These are phyloP conservation scores for Colletotrichum noveboracense DNA, from an alignment of 2,329 filamentous ascomycete species.

Conservation along the genomic window DNA sequence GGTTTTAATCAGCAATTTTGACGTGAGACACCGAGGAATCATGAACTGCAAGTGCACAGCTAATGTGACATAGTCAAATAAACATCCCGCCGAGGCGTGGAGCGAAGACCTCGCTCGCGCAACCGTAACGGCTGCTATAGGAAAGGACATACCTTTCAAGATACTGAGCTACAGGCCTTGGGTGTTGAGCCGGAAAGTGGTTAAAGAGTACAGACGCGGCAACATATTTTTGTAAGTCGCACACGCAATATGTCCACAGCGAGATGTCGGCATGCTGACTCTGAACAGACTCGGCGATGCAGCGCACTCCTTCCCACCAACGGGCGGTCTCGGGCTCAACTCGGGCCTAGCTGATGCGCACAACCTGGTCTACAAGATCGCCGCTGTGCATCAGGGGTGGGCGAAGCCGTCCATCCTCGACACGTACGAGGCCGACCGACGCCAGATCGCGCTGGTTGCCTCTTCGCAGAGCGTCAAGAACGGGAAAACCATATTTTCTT, in stretches of 20 bases:
- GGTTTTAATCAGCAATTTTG: slow-evolving; percentile 49
- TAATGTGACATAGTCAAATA: slow-evolving; percentile 29
- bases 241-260: fast-evolving
- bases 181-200: slow-evolving; percentile 45
- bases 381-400: slow-evolving; percentile 36
- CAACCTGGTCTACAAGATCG: slow-evolving; percentile 40
- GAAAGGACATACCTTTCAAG: slow-evolving; percentile 37
- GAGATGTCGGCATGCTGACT: neutral
- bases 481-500: slow-evolving; percentile 44
- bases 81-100: slow-evolving; percentile 39
- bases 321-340: slow-evolving; percentile 36
- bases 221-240: slow-evolving; percentile 41
- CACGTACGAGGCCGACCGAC: slow-evolving; percentile 41
- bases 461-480: slow-evolving; percentile 49
- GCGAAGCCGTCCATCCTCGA: slow-evolving; percentile 34
- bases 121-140: slow-evolving; percentile 35
- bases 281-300: slow-evolving; percentile 33
- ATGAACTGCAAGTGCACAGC: too few species aligned
- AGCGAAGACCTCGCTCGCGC: slow-evolving; percentile 36
- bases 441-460: slow-evolving; percentile 42
- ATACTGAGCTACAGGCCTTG: slow-evolving; percentile 45
- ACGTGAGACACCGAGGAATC: slow-evolving; percentile 29
- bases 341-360: slow-evolving; percentile 36
- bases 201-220: slow-evolving; percentile 37
- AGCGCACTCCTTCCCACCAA: slow-evolving; percentile 37